Evolutionary conservation across 2,329 filamentous ascomycete genomes (phyloP), one percentile per base, ranked within the genome.

Genomic region (Dothistroma septosporum): DNA sequence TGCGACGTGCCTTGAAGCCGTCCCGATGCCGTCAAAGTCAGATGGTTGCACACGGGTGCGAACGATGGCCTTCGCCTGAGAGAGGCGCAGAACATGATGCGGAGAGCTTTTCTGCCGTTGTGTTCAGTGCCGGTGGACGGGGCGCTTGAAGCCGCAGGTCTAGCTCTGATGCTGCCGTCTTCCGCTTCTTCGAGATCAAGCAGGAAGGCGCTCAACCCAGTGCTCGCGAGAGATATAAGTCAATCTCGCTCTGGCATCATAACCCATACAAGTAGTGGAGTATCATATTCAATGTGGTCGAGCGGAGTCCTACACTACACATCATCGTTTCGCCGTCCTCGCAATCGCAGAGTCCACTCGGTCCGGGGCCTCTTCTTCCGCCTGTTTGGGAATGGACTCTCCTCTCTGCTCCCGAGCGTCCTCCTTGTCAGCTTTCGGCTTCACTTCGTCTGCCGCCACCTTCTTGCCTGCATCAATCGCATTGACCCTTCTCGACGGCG

Each of bases 41-140:
- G 67, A 5, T 69, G 63, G 8, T 76, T 69, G 12, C 79, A 68
- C 2, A 74, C 66, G 1, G 74, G 64, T 11, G 68, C 68, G 73
- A 76, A 78, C 32, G 78, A 71, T 5, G 73, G 66, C 22, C 76
- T 75, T 32, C 69, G 66, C 12, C 75, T 74, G 12, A 80, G 74
- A 16, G 70, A 72, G n/a, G 72, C 69, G 65, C 75, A 77, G 68
- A 80, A 80, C 72, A 75, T 76, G 41, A 35, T 31, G n/a, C 33
- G 14, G 24, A 35, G 44, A 47, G 33, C 47, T 24, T 55, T 4
- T 11, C n/a, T 6, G 14, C 10, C 21, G 46, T 48, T n/a, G 46
- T 21, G 22, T 11, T 21, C 10, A 21, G 46, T 16, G n/a, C 19
- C 21, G 9, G 6, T 11, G 6, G 19, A 37, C 3, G 2, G 35